These are phyloP conservation scores for Podaxis sp. DNA, from an alignment of 768 basidiomycete species.

Conservation along the genomic window DNA sequence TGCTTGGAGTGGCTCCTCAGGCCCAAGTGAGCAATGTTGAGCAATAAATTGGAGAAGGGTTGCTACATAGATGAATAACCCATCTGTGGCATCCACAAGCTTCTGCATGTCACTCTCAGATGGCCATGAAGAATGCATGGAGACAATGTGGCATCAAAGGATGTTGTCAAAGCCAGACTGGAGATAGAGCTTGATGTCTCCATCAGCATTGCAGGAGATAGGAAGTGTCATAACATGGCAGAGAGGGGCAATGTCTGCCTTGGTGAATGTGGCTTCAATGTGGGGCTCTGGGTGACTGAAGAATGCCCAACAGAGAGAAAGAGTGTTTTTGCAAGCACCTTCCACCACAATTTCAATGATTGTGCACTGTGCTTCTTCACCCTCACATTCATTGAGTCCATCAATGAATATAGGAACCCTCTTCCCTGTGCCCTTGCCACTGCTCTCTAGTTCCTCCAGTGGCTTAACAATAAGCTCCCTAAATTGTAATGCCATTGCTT, in stretches of 20 bases:
- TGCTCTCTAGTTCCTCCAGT: not conserved
- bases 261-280: not conserved
- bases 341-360: constrained; percentile 1
- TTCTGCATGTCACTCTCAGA: constrained; percentile 5
- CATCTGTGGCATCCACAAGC: constrained; percentile 21
- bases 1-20: not conserved
- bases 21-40: not conserved
- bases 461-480: not conserved
- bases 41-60: constrained; percentile 26
- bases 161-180: not conserved
- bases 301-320: not conserved
- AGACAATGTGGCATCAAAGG: not conserved
- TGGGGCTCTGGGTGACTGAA: constrained; percentile 2
- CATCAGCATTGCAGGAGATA: not conserved
- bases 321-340: not conserved
- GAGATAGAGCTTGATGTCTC: constrained; percentile 10
- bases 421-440: not conserved
- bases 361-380: not conserved
- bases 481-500: not conserved
- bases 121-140: constrained; percentile 12
- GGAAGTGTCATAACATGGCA: not conserved
- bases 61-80: constrained; percentile 29
- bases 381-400: not conserved
- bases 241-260: not conserved
- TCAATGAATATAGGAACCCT: not conserved